Evolutionary conservation across 1,139 yeast genomes (phyloP), one percentile per base, ranked within the genome.

Genomic region (Taiozyma sp.): DNA sequence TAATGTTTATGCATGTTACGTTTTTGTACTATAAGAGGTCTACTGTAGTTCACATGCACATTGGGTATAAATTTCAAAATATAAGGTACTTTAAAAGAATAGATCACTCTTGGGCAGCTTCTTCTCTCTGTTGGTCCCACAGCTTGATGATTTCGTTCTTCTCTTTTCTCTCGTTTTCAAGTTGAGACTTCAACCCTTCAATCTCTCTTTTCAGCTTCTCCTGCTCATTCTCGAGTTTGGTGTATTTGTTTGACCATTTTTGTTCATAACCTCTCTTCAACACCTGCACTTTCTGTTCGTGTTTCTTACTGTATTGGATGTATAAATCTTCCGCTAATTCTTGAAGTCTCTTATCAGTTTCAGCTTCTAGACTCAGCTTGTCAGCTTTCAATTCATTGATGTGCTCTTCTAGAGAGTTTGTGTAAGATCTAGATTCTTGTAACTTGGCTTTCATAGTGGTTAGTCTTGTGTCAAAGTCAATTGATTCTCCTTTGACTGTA

Each of bases 221-320:
- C 52, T 73, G 77, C 50, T 76, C 76, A 43, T 68, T 56, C 34
- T 67, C 68, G 30, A 75, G 61, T 50, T 68, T 71, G 46, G 72
- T 70, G 29, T 78, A 61, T 55, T 74, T 74, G 32, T 68, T 67
- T 49, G 74, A 68, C 70, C 76, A 77, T 57, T 76, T 79, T 44
- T 68, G 65, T 57, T 78, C 82, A 60, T 78, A 78, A 9, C 77
- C 78, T 52, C 73, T 73, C 60, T 78, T 79, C 56, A 81, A 65
- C 34, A 78, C 74, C 28, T 72, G 72, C 7, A 83, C 83, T 59
- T 85, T 85, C 52, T 77, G 76, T 57, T 80, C 85, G 61, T 86
- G 93, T 61, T 85, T 85, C 47, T 81, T 78, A 3, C 86, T 76
- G 62, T 85, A 85, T 60, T 83, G 88, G 26, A 76, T 71, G 60